Evolutionary conservation across 2,329 filamentous ascomycete genomes (phyloP), one percentile per base, ranked within the genome.

Genomic region (Stachybotrys echinatus): DNA sequence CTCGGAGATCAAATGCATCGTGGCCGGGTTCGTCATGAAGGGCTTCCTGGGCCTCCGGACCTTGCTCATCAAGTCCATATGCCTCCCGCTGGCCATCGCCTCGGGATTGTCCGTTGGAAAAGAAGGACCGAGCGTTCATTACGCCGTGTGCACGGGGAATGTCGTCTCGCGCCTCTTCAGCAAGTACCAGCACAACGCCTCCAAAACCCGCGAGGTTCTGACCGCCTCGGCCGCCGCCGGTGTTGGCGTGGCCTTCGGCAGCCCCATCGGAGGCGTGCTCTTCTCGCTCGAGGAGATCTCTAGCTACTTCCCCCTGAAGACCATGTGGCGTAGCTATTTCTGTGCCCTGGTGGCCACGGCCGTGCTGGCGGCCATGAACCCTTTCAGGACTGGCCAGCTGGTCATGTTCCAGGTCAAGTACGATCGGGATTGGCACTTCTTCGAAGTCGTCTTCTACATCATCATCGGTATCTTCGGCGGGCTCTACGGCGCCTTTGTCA

Each of bases 371-470:
- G 89, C 89, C 51, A 95, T 99, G 89, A 99, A 99, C 60, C 94
- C 94, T 20, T 99, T 99, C 71, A 79, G 94, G 48, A 97, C 94
- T 0, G 94, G 94, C 19, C 94, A 99, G 65, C 79, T 99, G 40
- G 94, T 99, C 81, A 97, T 99, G 92, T 99, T 99, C 69, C 92
- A 96, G 61, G 92, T 99, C 61, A 84, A 84, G 60, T 99, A 99
- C 64, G 92, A 97, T 67, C 87, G 92, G 39, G 87, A 88, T 39
- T 99, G 94, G 94, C 94, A 99, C 71, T 96, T 96, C 62, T 99
- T 99, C 63, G 94, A 99, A 66, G 78, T 94, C 4, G 69, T 96
- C 22, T 97, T 97, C 65, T 99, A 95, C 69, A 80, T 96, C 56
- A 75, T 96, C 48, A 83, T 99, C 54, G 94, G 94, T 44, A 79